phyloP scores from a whole-genome alignment of 495 filamentous ascomycete species.

The Penicillium taxi region DNA sequence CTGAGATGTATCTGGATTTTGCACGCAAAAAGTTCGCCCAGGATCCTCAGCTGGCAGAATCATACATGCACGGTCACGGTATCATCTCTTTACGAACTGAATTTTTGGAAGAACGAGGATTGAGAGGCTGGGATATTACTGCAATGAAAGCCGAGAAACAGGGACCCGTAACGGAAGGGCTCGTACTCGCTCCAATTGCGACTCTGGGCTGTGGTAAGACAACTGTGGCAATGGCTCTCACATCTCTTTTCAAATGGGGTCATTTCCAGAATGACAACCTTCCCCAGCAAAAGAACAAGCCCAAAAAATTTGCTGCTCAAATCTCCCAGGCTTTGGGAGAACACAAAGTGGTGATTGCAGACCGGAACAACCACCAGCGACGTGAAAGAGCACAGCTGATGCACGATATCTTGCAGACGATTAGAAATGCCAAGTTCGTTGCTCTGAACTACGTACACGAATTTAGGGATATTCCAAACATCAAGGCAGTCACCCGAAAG shows the following conservation, averaged over 20 bases:
- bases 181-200: slow-evolving; percentile 79
- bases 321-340: slow-evolving; percentile 52
- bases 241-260: slow-evolving; percentile 82
- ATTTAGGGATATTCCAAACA: slow-evolving; percentile 48
- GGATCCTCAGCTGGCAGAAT: slow-evolving; percentile 52
- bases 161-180: slow-evolving; percentile 41
- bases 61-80: slow-evolving; percentile 83
- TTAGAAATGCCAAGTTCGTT: slow-evolving; percentile 63
- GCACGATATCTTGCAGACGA: slow-evolving; percentile 55
- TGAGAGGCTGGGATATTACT: slow-evolving; percentile 82
- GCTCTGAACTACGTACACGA: slow-evolving; percentile 90
- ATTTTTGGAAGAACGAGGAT: slow-evolving; percentile 69
- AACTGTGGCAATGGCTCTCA: slow-evolving; percentile 75
- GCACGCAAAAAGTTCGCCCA: slow-evolving; percentile 62
- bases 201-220: slow-evolving; percentile 97
- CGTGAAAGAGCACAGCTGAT: slow-evolving; percentile 85
- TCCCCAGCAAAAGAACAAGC: slow-evolving; percentile 60
- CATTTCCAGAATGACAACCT: slow-evolving; percentile 98
- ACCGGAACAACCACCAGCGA: slow-evolving; percentile 86
- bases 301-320: slow-evolving; percentile 61
- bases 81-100: slow-evolving; percentile 86
- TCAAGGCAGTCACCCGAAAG: slow-evolving; percentile 65
- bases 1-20: slow-evolving; percentile 80
- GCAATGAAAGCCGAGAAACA: slow-evolving; percentile 44
- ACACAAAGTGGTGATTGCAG: slow-evolving; percentile 72